Base-by-base conservation (phyloP, 2,329 filamentous ascomycete genomes). In the Akanthomyces dipterigenus region DNA sequence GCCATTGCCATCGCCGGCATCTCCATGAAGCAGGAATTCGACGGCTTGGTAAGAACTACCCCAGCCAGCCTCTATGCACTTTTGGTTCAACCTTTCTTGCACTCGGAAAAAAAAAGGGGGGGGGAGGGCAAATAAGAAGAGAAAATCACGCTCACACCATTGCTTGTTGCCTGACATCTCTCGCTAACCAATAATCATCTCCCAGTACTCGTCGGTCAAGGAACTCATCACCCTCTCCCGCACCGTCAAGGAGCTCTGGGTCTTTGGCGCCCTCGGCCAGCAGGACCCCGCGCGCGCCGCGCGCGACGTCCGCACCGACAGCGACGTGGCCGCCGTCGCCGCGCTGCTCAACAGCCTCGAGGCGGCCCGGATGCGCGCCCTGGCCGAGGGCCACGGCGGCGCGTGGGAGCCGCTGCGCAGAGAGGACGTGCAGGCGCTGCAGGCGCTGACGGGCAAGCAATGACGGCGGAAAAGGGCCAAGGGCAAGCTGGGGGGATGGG, bases 181-280 rank as follows among this genome's bases (percentile, higher is more conserved):
- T 16, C 31, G 5, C 28, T 55, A n/a, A 1, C 0, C 1, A 0
- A 9, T 12, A 7, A 24, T 3, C 54, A 45, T n/a, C 38, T 14
- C 18, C 2, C 12, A 78, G 76, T 75, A 77, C 67, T 72, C 74
- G 1, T 76, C 75, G 22, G 71, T 79, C 66, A 79, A 78, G 60
- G 76, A 79, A 49, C 76, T 79, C 8, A 72, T 79, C 60, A 69
- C 76, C 5, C 71, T 79, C 4, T 76, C 74, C 26, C 76, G 77
- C 57, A 72, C 73, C 53, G 71, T 80, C 69, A 78, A 80, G 64
- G 72, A 81, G 68, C 71, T 79, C 55, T 76, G 78, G 78, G 67
- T 80, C 57, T 75, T 77, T 61, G 73, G 77, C 0, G 69, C 78
- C 53, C 72, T 80, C 31, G 73, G 76, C 61, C 67, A 73, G 60